Conservation (phyloP, 805 yeast genomes). For the Lipomyces yamanashiensis region DNA sequence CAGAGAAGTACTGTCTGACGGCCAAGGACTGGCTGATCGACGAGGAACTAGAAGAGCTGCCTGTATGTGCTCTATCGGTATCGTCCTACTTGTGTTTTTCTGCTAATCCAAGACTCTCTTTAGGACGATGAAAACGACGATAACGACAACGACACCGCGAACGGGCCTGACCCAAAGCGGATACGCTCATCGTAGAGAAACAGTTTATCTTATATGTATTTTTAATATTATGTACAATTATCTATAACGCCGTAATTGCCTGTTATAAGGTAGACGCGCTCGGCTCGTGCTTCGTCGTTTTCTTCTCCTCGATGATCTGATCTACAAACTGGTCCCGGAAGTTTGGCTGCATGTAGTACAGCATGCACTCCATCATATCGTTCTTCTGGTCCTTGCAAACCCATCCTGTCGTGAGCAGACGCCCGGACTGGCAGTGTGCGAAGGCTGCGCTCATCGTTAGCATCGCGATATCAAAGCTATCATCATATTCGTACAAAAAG, state of each 20-base stretch:
- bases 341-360: conserved; percentile 55
- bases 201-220: background rate
- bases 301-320: conserved; percentile 60
- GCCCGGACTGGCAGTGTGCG: conserved; percentile 65
- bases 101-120: background rate
- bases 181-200: conserved; percentile 1
- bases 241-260: background rate
- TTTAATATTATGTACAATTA: background rate
- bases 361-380: conserved; percentile 66
- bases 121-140: conserved; percentile 14
- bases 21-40: conserved; percentile 73
- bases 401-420: conserved; percentile 69
- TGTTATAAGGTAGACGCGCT: background rate
- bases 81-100: background rate
- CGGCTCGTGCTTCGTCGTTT: conserved; percentile 27
- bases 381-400: conserved; percentile 64
- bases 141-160: background rate
- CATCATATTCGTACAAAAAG: no score
- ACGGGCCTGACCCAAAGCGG: conserved; percentile 15
- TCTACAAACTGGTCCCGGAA: conserved; percentile 74
- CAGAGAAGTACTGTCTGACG: conserved; percentile 88
- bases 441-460: conserved; percentile 48
- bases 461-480: background rate
- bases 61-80: background rate
- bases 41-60: conserved; percentile 48